phyloP scores from a whole-genome alignment of 768 basidiomycete species.

The Tephrocybe sp. region DNA sequence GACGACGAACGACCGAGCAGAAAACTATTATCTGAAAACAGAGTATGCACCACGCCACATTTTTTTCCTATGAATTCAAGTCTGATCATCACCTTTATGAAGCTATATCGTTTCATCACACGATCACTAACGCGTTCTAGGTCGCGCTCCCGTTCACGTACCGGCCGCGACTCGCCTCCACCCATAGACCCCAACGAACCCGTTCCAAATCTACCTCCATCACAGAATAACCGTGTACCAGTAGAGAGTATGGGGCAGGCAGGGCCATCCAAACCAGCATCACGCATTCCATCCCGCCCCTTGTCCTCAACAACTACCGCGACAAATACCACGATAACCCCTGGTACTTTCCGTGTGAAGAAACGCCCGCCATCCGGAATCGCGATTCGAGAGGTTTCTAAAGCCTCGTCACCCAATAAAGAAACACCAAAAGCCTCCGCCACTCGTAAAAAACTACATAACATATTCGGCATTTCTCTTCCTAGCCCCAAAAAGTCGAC shows the following conservation, averaged over 20 bases:
- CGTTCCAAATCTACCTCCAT: conserved; percentile 20
- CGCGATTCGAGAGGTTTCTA: conserved; percentile 20
- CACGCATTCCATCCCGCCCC: conserved; percentile 56
- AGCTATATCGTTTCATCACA: conserved; percentile 63
- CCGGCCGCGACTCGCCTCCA: conserved; percentile 19
- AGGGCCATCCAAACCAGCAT: conserved; percentile 42
- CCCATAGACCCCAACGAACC: conserved; percentile 18
- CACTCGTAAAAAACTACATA: conserved; percentile 40
- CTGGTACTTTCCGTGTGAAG: conserved; percentile 46
- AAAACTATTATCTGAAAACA: conserved; percentile 44
- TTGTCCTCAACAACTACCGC: conserved; percentile 64
- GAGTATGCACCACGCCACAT: conserved; percentile 29
- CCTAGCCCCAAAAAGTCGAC: conserved; percentile 35
- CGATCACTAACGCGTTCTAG: conserved; percentile 51
- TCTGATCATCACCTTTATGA: conserved; percentile 12
- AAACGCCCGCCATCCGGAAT: conserved; percentile 25
- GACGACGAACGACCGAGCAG: conserved; percentile 40
- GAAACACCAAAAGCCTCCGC: conserved; percentile 34
- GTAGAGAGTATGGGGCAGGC: conserved; percentile 21
- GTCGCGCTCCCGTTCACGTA: conserved; percentile 57
- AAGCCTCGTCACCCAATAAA: conserved; percentile 20
- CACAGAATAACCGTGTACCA: conserved; percentile 12
- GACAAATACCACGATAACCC: conserved; percentile 59
- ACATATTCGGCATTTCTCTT: conserved; percentile 44
- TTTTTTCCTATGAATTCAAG: conserved; percentile 6